A percentile compares a stretch with the other conserved stretches of the same genome.
These are phyloP conservation scores for Dactylellina leptospora DNA, from an alignment of 2,329 filamentous ascomycete genomes.

Conservation along the genomic window DNA sequence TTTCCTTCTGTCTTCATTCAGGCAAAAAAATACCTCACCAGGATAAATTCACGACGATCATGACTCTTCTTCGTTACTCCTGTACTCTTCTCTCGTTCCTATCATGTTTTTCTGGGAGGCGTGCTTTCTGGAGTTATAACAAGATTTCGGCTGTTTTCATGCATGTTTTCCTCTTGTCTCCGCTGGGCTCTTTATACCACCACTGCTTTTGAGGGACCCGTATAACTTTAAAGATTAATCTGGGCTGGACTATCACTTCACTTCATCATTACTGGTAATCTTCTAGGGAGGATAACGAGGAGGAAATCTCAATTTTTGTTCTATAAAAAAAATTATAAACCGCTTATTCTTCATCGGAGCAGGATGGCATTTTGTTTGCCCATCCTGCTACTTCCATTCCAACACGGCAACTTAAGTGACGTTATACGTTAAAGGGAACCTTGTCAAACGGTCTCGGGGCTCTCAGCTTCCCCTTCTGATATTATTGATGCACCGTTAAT, in stretches of 20 bases:
- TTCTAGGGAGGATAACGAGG: conserved; percentile 3
- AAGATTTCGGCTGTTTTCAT: conserved; percentile 52
- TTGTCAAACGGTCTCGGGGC: conserved; percentile 21
- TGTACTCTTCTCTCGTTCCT: conserved; percentile 20
- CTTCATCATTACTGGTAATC: conserved; percentile 34
- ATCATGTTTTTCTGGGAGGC: conserved; percentile 37
- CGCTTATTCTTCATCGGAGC: conserved; percentile 29
- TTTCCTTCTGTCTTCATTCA: conserved; percentile 12
- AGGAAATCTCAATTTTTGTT: conserved; percentile 13
- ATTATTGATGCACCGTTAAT: conserved; percentile 38
- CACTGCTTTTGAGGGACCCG: conserved; percentile 17
- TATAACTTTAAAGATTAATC: conserved; percentile 42
- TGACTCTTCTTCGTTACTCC: conserved; percentile 34
- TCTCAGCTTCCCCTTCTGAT: conserved; percentile 41
- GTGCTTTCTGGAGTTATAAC: conserved; percentile 51
- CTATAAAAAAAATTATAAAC: conserved; percentile 32
- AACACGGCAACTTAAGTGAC: conserved; percentile 22
- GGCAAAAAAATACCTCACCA: conserved; percentile 50
- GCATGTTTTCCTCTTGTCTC: conserved; percentile 26
- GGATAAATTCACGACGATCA: conserved; percentile 53
- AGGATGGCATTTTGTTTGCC: conserved; percentile 1
- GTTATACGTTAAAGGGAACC: conserved; percentile 28
- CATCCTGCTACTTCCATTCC: neutral
- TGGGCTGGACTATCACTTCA: conserved; percentile 22
- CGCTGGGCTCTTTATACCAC: conserved; percentile 44